phyloP scores from a whole-genome alignment of 1,284 basidiomycete genomes.

The Fomitopsis schrenkii region DNA sequence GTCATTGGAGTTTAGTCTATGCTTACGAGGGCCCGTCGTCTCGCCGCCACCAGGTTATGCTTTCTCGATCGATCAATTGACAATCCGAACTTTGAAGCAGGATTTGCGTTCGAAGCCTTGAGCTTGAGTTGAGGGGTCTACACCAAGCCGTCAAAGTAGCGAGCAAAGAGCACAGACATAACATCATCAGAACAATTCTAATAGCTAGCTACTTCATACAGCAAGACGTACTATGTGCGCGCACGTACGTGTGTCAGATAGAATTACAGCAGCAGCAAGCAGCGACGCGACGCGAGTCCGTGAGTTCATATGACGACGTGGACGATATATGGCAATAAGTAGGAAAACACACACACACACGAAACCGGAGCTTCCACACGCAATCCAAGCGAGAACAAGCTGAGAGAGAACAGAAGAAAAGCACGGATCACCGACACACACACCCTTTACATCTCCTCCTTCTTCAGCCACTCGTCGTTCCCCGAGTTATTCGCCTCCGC shows the following conservation, averaged over 20 bases:
- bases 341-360: no score
- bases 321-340: background rate
- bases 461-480: conserved; percentile 27
- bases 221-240: background rate
- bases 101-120: no score
- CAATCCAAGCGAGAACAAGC: no score
- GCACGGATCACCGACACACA: background rate
- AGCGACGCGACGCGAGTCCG: background rate
- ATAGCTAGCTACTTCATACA: background rate
- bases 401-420: background rate
- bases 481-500: conserved; percentile 29
- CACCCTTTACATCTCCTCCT: conserved; percentile 20
- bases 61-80: no score
- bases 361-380: no score
- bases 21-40: no score
- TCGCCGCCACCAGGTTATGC: no score
- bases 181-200: background rate
- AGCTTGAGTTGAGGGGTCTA: no score
- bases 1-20: no score
- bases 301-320: background rate
- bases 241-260: background rate
- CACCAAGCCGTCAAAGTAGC: background rate
- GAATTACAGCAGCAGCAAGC: background rate
- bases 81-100: no score
- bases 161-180: background rate